Evolutionary conservation across 257 asterid species (phyloP).

Genomic region (Linaria vulgaris): DNA sequence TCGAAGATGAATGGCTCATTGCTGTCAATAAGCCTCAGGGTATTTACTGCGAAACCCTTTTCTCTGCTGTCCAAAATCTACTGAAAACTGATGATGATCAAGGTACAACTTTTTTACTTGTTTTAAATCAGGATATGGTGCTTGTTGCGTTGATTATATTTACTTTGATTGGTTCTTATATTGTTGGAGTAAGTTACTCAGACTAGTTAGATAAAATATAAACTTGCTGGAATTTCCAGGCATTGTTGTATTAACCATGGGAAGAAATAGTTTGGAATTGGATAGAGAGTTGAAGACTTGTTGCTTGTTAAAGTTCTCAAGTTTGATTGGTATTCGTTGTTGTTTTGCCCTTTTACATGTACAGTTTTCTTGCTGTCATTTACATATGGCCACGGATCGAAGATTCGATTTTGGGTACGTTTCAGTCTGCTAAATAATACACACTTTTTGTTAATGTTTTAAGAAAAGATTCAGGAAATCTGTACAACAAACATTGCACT

Average conservation of each 20-base stretch:
- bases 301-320: constrained; percentile 12
- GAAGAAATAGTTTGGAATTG: no score
- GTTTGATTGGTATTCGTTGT: neutral
- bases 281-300: no score
- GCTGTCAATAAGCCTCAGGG: constrained; percentile 90
- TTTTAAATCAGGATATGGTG: neutral
- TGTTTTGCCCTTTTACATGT: neutral
- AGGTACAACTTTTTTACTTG: constrained; percentile 32
- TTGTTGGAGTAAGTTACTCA: neutral
- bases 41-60: constrained; percentile 67
- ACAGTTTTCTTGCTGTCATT: neutral
- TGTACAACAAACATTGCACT: no score
- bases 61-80: constrained; percentile 53
- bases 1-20: constrained; percentile 85
- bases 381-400: no score
- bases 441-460: no score
- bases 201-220: no score
- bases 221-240: no score
- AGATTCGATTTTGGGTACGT: no score
- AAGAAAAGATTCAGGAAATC: no score
- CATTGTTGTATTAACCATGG: neutral
- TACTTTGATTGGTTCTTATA: neutral
- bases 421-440: no score
- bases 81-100: constrained; percentile 34
- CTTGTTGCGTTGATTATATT: neutral